Base-by-base conservation (phyloP, 1,284 basidiomycete genomes). In the Ceraceosorus guamensis region DNA sequence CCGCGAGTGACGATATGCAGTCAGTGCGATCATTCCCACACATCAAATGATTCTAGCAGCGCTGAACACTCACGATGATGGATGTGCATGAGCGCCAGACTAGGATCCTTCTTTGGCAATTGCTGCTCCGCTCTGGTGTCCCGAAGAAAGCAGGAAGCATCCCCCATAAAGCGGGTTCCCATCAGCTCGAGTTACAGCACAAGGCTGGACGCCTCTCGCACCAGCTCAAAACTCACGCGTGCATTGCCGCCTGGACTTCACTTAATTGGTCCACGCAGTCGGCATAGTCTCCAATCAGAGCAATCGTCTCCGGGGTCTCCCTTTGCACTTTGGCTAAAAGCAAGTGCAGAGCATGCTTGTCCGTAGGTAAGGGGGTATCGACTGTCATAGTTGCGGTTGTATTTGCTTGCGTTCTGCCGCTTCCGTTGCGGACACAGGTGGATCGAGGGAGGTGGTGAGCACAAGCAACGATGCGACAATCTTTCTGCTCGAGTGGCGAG, bases 301-400 rank as follows among this genome's bases (percentile, higher is more conserved):
- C 82, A 10, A 83, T 72, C 56, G 80, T 84, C 74, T 92, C 87
- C 0, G 91, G 89, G 65, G 82, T 87, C 13, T 84, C 84, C 68
- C 84, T 86, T 76, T 90, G 86, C 24, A 95, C 79, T 71, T 88
- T 83, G 13, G 84, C 83, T 30, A 92, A 73, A 5, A 89, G 77
- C 0, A 82, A 77, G n/a, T 80, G 80, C 67, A 83, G 83, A 71
- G 50, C 45, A 5, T 33, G 34, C 11, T 54, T 54, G 34, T 60
- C 52, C 47, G 34, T 56, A 47, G 16, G 60, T 35, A 24, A 44
- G 18, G 35, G 33, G 16, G 56, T 56, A 41, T 54, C 55, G n/a
- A n/a, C 48, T 14, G 47, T 16, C 32, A 34, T 31, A 31, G 33
- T 37, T 14, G 48, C 13, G n/a, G 33, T 24, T 24, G 24, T 2